Evolutionary conservation across 75 land plant species (phyloP).

Genomic region (Larix kaempferi): DNA sequence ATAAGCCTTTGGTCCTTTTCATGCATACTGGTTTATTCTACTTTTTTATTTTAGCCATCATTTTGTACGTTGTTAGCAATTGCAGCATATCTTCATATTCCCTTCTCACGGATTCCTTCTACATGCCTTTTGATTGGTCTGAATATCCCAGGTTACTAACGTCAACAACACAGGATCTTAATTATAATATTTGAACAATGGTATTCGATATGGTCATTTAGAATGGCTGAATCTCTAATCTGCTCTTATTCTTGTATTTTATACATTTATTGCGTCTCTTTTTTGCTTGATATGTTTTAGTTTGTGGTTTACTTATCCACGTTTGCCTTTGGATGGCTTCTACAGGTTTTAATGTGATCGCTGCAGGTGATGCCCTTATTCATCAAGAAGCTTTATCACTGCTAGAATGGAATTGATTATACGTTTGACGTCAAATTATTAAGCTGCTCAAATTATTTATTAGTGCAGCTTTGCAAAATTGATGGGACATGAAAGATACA

Average conservation of each 20-base stretch:
- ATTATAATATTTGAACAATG: background rate
- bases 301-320: background rate
- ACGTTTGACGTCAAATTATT: background rate
- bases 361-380: conserved; percentile 61
- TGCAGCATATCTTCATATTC: no score
- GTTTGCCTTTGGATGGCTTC: background rate
- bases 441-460: background rate
- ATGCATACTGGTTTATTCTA: no score
- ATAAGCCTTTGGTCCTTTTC: no score
- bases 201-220: background rate
- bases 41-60: no score
- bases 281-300: background rate
- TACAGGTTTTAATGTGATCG: conserved; percentile 61
- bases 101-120: background rate
- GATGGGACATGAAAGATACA: background rate
- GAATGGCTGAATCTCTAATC: background rate
- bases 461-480: background rate
- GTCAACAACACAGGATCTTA: background rate
- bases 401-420: conserved; percentile 30
- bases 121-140: background rate
- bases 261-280: background rate
- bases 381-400: conserved; percentile 54
- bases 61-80: no score
- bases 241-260: background rate
- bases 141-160: no score